phyloP scores from a whole-genome alignment of 495 filamentous ascomycete genomes.

The Amniculicola lignicola region DNA sequence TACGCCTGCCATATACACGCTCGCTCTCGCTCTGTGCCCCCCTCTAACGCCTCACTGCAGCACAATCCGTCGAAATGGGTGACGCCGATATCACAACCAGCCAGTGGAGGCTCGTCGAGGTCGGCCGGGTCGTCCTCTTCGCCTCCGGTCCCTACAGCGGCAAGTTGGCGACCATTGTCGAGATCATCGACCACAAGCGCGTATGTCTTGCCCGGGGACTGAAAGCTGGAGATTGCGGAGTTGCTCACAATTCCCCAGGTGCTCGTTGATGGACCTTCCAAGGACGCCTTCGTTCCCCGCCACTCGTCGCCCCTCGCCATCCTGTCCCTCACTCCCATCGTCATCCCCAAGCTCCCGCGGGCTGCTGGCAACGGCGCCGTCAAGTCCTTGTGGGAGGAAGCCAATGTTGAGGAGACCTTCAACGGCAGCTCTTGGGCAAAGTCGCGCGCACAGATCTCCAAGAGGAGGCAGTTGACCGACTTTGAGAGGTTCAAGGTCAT shows the following conservation, averaged over 20 bases:
- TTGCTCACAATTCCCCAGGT: conserved; percentile 63
- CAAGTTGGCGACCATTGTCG: conserved; percentile 88
- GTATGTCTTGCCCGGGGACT: conserved; percentile 79
- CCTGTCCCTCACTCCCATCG: conserved; percentile 83
- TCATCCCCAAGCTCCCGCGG: conserved; percentile 83
- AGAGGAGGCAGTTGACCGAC: conserved; percentile 87
- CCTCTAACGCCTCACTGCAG: conserved; percentile 17
- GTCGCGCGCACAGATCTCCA: conserved; percentile 75
- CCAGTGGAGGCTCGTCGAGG: conserved; percentile 92
- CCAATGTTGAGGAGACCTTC: conserved; percentile 88
- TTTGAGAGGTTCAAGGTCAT: conserved; percentile 99
- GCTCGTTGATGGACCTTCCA: conserved; percentile 87
- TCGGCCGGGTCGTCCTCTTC: conserved; percentile 91
- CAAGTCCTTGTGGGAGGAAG: conserved; percentile 79
- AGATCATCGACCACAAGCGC: conserved; percentile 99
- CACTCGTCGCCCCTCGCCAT: conserved; percentile 74
- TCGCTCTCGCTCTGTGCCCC: neutral
- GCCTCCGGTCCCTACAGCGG: conserved; percentile 71
- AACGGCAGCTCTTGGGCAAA: conserved; percentile 82
- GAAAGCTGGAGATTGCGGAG: conserved; percentile 4
- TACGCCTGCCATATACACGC: conserved; percentile 8
- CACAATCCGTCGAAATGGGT: conserved; percentile 50
- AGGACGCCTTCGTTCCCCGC: conserved; percentile 71
- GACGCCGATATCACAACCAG: conserved; percentile 65
- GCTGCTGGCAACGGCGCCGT: conserved; percentile 78